Conservation (phyloP, 2,329 filamentous ascomycete species). For the Biscogniauxia sp. region DNA sequence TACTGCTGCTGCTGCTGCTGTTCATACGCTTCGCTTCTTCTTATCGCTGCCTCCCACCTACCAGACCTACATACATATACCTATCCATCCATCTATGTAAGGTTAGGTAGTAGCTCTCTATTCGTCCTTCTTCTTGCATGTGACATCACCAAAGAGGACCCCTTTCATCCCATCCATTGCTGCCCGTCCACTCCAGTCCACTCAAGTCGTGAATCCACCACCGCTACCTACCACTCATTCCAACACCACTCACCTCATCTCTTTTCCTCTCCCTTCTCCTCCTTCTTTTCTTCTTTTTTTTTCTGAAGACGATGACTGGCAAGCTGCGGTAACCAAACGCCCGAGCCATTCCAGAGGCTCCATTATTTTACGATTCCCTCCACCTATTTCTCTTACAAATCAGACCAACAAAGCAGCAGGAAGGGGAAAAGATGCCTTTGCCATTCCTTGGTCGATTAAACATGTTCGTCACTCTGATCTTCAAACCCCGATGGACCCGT, state of each 20-base stretch:
- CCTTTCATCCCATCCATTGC: background rate
- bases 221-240: too few species aligned
- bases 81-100: too few species aligned
- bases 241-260: background rate
- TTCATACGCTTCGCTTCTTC: too few species aligned
- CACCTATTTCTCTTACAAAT: slow-evolving; percentile 9
- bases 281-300: background rate
- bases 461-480: slow-evolving; percentile 30
- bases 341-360: slow-evolving; percentile 7
- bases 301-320: slow-evolving; percentile 17
- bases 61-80: too few species aligned
- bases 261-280: background rate
- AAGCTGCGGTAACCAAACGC: slow-evolving; percentile 20
- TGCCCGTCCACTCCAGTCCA: background rate
- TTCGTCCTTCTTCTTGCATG: slow-evolving; percentile 11
- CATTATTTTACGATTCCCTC: slow-evolving; percentile 8
- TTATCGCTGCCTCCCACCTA: too few species aligned
- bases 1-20: background rate
- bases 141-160: slow-evolving; percentile 17
- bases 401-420: background rate
- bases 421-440: slow-evolving; percentile 33
- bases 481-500: background rate
- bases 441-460: slow-evolving; percentile 42
- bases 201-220: background rate
- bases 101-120: too few species aligned